These are phyloP conservation scores for Pythium insidiosum DNA, from an alignment of 352 stramenopile genomes.

Conservation along the genomic window DNA sequence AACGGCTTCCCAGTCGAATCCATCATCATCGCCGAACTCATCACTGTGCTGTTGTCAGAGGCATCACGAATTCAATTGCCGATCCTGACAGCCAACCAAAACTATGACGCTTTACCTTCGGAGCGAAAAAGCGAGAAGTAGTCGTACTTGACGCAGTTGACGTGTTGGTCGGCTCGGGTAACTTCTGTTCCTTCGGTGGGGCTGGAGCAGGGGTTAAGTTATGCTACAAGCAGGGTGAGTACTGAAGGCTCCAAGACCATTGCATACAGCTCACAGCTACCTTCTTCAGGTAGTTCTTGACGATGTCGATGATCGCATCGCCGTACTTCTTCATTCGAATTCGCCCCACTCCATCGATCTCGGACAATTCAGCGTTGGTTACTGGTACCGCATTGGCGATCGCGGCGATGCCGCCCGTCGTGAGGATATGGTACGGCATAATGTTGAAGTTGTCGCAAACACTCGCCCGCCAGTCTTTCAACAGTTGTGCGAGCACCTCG, in stretches of 20 bases:
- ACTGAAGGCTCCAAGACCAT: too few species aligned
- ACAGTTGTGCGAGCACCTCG: slow-evolving; percentile 60
- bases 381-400: slow-evolving; percentile 77
- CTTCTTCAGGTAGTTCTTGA: slow-evolving; percentile 73
- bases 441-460: slow-evolving; percentile 81
- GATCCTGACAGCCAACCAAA: too few species aligned
- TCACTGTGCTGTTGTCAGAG: too few species aligned
- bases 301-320: slow-evolving; percentile 75
- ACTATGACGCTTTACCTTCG: too few species aligned
- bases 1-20: slow-evolving; percentile 52
- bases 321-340: slow-evolving; percentile 85
- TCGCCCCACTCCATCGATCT: slow-evolving; percentile 75
- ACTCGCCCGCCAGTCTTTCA: slow-evolving; percentile 83
- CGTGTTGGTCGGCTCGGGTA: too few species aligned
- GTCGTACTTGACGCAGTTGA: too few species aligned
- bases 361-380: slow-evolving; percentile 63
- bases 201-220: slow-evolving; percentile 43
- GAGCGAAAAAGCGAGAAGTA: too few species aligned
- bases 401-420: slow-evolving; percentile 65
- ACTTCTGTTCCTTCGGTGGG: too few species aligned
- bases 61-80: too few species aligned
- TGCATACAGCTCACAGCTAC: too few species aligned
- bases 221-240: too few species aligned
- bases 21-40: slow-evolving; percentile 37
- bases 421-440: slow-evolving; percentile 86